phyloP scores from a whole-genome alignment of 2,329 filamentous ascomycete species.

The Niveomyces coronatus region DNA sequence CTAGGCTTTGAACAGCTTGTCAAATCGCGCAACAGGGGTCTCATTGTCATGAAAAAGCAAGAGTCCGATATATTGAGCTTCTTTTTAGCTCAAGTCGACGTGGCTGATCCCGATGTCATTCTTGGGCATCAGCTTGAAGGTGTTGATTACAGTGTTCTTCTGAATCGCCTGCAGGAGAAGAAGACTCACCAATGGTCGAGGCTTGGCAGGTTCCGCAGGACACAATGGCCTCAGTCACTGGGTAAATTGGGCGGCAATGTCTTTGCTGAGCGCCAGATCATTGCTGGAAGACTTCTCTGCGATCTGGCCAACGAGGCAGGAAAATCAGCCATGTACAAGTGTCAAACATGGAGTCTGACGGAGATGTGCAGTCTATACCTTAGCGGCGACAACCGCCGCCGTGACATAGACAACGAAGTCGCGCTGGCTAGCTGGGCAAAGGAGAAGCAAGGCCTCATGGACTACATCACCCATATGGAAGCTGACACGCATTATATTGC shows the following conservation, averaged over 20 bases:
- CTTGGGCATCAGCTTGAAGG: constrained; percentile 95
- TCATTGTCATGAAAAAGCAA: constrained; percentile 70
- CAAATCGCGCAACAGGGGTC: constrained; percentile 60
- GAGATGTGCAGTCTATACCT: constrained; percentile 96
- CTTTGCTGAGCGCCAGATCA: constrained; percentile 83
- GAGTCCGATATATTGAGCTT: constrained; percentile 79
- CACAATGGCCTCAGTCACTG: constrained; percentile 78
- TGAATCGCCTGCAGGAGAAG: constrained; percentile 78
- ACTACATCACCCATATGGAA: constrained; percentile 89
- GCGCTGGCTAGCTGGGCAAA: constrained; percentile 76
- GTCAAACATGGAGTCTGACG: constrained; percentile 93
- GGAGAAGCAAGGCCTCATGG: constrained; percentile 73
- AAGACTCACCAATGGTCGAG: constrained; percentile 93
- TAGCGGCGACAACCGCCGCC: constrained; percentile 57
- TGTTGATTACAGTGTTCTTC: constrained; percentile 84
- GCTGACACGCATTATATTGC: constrained; percentile 94
- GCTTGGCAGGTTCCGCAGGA: constrained; percentile 74
- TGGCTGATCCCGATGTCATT: constrained; percentile 85
- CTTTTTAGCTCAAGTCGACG: constrained; percentile 80
- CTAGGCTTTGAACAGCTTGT: constrained; percentile 74
- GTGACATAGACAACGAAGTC: constrained; percentile 80
- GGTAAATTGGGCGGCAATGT: constrained; percentile 81
- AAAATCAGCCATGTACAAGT: constrained; percentile 94
- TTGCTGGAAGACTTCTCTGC: constrained; percentile 81
- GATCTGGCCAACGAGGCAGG: constrained; percentile 94